Evolutionary conservation across 352 stramenopile genomes (phyloP), one percentile per base, ranked within the genome.

Genomic region (Globisporangium cederbergense): DNA sequence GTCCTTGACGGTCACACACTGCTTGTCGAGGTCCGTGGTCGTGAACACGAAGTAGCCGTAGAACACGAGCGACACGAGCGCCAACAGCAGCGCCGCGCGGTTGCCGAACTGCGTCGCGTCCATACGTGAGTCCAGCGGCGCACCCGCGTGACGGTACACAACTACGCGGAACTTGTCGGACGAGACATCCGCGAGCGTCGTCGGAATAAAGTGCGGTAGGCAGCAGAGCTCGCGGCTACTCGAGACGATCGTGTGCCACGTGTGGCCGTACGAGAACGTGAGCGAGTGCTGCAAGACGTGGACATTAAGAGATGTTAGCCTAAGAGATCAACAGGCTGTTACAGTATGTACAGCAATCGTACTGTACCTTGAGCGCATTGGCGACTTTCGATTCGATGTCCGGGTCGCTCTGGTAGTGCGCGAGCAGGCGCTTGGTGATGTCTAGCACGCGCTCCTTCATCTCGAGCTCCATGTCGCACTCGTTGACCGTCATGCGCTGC

Each of bases 171-270:
- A 59, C 61, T 81, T 79, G 49, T 74, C 69, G 9, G 90, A 38
- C 4, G 73, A 64, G 65, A 90, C 81, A 56, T 93, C 82, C 1
- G 63, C 72, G 43, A 81, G 71, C 7, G 73, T 83, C 7, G 62
- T 58, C 0, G 76, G 62, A 1, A 88, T 73, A 16, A 65, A 71
- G 49, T 88, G 83, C 36, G 79, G 75, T 53, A 88, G 54, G 50
- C 76, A 88, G 65, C 78, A 86, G 18, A 93, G 60, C 13, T 91
- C 82, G 13, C 74, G 72, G 16, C 71, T 78, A 0, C 63, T 79
- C 22, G 82, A 79, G 18, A 84, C 81, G 30, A 88, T 60, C 43
- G 78, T 70, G 65, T 93, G 85, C 85, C 85, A 93, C 56, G 80
- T 93, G 55, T 80, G 76, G 42, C 85, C 82, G 64, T 89, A 88